These are phyloP conservation scores for Psidium friedrichsthalianum DNA, from an alignment of 345 rosid genomes.

Conservation along the genomic window DNA sequence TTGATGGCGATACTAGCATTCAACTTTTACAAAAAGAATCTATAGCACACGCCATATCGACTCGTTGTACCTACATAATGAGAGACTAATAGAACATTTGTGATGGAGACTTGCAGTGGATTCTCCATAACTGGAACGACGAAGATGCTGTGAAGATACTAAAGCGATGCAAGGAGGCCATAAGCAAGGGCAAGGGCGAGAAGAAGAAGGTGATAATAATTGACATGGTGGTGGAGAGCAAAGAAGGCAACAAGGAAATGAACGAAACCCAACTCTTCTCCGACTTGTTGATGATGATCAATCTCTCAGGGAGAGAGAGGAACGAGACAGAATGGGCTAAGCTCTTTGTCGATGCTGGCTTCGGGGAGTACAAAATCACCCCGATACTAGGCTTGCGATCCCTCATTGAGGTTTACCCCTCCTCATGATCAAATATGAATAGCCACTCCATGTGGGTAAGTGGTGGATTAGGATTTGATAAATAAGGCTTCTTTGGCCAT, in stretches of 20 bases:
- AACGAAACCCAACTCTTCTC: constrained; percentile 7
- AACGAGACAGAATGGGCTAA: constrained; percentile 12
- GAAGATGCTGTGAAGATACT: constrained; percentile 1
- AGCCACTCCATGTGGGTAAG: not conserved
- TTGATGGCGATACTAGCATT: too few relatives aligned
- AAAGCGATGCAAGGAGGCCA: constrained; percentile 3
- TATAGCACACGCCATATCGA: too few relatives aligned
- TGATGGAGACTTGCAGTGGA: not conserved
- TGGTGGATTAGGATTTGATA: not conserved
- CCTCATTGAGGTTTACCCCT: constrained; percentile 12
- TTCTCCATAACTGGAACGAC: constrained; percentile 2
- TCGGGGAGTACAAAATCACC: constrained; percentile 1
- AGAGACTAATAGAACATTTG: not conserved
- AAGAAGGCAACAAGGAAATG: not conserved
- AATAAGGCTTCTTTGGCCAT: not conserved
- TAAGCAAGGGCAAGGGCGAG: not conserved
- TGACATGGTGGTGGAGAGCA: not conserved
- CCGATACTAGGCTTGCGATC: constrained; percentile 5
- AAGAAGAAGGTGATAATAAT: not conserved
- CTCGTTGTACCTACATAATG: too few relatives aligned
- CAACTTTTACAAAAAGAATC: too few relatives aligned
- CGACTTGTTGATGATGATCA: constrained; percentile 14
- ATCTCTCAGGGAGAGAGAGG: not conserved
- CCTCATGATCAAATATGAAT: not conserved
- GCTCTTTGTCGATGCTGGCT: constrained; percentile 16